Evolutionary conservation across 2,329 filamentous ascomycete genomes (phyloP).

Genomic region (Aschersonia sp.): DNA sequence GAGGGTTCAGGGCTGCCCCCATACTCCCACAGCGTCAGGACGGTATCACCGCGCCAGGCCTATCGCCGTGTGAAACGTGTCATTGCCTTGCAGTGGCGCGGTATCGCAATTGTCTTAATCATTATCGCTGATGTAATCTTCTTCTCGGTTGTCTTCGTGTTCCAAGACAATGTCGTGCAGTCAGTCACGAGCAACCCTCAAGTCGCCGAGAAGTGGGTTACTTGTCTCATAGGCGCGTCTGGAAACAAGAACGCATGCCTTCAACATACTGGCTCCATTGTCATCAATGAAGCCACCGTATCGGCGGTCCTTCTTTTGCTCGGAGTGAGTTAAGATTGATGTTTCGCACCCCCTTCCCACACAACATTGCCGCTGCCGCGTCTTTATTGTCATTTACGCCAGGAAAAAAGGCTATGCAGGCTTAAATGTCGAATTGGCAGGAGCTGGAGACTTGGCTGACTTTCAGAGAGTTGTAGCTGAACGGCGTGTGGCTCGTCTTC

Average conservation of each 20-base stretch:
- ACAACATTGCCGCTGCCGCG: neutral
- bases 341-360: neutral
- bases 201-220: conserved; percentile 51
- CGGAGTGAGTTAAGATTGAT: conserved; percentile 31
- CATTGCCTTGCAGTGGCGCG: conserved; percentile 85
- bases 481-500: conserved; percentile 73
- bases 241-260: conserved; percentile 54
- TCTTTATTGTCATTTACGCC: neutral
- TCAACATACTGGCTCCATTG: conserved; percentile 40
- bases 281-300: conserved; percentile 63
- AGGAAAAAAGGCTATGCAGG: neutral
- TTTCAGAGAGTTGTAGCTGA: conserved; percentile 35
- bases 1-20: conserved; percentile 55
- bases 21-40: conserved; percentile 61
- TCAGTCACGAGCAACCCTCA: conserved; percentile 37
- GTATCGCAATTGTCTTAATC: conserved; percentile 77
- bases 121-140: conserved; percentile 88
- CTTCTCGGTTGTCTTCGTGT: conserved; percentile 84
- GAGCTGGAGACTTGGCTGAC: neutral
- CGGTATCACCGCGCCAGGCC: conserved; percentile 70
- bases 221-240: conserved; percentile 46
- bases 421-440: no score
- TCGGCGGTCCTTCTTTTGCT: conserved; percentile 72
- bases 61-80: conserved; percentile 79
- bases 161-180: conserved; percentile 61